Base-by-base conservation (phyloP, 306 rosid genomes). In the Quercus ilex region DNA sequence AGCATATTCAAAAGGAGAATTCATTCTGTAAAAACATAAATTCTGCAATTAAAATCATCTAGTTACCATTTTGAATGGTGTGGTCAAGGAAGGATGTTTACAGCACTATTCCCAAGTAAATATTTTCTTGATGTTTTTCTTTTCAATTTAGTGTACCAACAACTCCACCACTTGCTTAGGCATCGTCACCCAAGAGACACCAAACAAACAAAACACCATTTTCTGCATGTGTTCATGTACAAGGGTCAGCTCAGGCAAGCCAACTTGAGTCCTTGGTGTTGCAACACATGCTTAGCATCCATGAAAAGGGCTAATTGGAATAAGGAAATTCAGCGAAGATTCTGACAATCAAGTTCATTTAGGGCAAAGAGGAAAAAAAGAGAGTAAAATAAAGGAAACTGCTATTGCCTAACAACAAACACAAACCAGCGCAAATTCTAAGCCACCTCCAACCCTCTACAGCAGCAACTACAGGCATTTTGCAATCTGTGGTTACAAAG, bases 371-470 rank as follows among this genome's bases (percentile, higher is more conserved):
- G 41, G 41, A 35, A 35, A 35, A 35, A 35, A 35, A 35, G 21
- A 49, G 49, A 43, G 64, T 0, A 11, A 11, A 1, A 30, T 41
- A 35, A 52, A 3, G 68, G 7, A 56, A n/a, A 53, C 26, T 49
- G 23, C 28, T 23, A 41, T 33, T 63, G 68, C 82, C 75, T 57
- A 43, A 74, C 55, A 25, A 30, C 28, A 81, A 78, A 69, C 62
- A 88, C 98, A 81, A 79, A 95, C 99, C 97, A 95, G 55, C 68
- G 96, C 97, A 80, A 95, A 76, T 78, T 95, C 99, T 81, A 95
- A 87, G 79, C 98, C 99, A 81, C 99, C 99, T 81, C 99, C 99
- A 20, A 95, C 98, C 98, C 83, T 89, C 87, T 1, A 95, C 80
- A 28, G 97, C 97, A 51, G 99, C 99, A 82, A 95, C 99, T 69